A percentile compares a stretch with the other conserved stretches of the same genome.
Conservation (phyloP, 2,329 filamentous ascomycete genomes). For the Davidsoniella virescens region DNA sequence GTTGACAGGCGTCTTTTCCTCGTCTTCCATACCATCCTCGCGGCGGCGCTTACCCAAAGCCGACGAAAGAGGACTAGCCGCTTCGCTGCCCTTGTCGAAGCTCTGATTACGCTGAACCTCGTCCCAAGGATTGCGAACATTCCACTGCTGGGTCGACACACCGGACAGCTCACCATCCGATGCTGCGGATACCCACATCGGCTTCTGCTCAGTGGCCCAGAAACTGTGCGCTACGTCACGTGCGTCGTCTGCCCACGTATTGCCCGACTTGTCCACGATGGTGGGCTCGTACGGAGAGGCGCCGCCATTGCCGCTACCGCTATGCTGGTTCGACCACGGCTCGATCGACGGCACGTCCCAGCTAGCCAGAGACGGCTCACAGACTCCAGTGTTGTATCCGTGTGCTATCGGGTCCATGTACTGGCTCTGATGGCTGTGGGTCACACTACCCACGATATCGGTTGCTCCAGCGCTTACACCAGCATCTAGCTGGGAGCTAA, state of each 20-base stretch:
- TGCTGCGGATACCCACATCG: constrained; percentile 5
- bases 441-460: not conserved
- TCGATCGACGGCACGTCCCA: constrained; percentile 9
- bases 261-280: constrained; percentile 6
- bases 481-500: constrained; percentile 4
- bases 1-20: constrained; percentile 1
- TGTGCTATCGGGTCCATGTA: constrained; percentile 6
- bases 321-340: constrained; percentile 4
- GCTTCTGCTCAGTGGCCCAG: constrained; percentile 5
- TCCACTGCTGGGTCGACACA: not conserved
- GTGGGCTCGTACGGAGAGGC: constrained; percentile 11
- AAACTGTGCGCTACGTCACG: constrained; percentile 6
- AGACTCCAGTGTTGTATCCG: constrained; percentile 7
- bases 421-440: not conserved
- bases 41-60: constrained; percentile 8
- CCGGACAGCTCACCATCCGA: not conserved
- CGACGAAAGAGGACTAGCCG: constrained; percentile 2
- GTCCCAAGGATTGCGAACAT: constrained; percentile 8
- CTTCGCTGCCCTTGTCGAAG: constrained; percentile 6
- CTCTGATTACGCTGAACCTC: constrained; percentile 3
- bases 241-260: constrained; percentile 3
- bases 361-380: not conserved
- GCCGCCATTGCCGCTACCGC: not conserved
- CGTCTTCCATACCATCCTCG: constrained; percentile 5
- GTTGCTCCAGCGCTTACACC: not conserved